Evolutionary conservation across 2,329 filamentous ascomycete genomes (phyloP).

Genomic region (Macrophomina phaseolina): DNA sequence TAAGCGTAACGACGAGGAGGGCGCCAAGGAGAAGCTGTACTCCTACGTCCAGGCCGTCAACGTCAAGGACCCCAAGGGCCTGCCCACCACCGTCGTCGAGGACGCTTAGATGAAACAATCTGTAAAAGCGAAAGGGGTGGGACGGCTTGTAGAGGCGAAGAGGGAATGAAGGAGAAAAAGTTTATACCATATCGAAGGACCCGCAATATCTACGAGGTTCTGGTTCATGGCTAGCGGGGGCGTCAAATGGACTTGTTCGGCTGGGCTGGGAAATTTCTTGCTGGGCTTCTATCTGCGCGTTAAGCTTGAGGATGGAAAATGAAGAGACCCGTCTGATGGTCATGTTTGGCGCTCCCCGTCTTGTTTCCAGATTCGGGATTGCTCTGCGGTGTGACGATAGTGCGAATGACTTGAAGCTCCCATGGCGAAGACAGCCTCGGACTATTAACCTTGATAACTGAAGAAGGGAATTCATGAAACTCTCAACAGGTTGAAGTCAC

Average conservation of each 20-base stretch:
- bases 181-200: constrained; percentile 18
- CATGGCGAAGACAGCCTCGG: not conserved
- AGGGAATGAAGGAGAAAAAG: not conserved
- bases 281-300: not conserved
- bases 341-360: not conserved
- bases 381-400: not conserved
- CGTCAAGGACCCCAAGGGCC: constrained; percentile 98
- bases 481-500: too few species aligned
- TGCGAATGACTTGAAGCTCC: not conserved
- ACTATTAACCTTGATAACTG: too few species aligned
- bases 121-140: not conserved
- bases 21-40: constrained; percentile 99
- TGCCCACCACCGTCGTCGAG: constrained; percentile 87
- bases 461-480: too few species aligned
- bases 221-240: not conserved
- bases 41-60: constrained; percentile 99
- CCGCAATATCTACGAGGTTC: not conserved
- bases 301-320: constrained; percentile 11
- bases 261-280: not conserved
- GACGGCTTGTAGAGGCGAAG: not conserved
- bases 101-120: constrained; percentile 56
- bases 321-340: constrained; percentile 2
- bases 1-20: constrained; percentile 99
- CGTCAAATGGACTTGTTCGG: constrained; percentile 1
- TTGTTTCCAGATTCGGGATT: not conserved